Conservation (phyloP, 108 stramenopile species). For the Nannochloropsis oceanica region DNA sequence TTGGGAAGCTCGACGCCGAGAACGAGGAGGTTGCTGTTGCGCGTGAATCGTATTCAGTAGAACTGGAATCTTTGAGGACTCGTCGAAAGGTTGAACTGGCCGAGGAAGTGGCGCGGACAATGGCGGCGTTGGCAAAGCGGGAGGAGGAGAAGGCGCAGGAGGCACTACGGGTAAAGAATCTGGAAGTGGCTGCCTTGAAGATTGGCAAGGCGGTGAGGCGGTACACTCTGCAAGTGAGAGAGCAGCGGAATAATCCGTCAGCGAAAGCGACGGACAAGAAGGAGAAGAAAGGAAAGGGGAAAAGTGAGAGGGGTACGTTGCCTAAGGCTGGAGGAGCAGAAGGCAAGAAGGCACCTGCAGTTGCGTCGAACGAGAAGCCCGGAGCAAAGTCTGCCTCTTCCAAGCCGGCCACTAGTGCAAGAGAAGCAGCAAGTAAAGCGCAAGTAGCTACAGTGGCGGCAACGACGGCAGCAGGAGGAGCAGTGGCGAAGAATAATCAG, state of each 20-base stretch:
- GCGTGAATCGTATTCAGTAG: background rate
- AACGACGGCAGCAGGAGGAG: too few relatives aligned
- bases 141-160: background rate
- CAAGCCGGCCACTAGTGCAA: too few relatives aligned
- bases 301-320: background rate
- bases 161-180: background rate
- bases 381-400: too few relatives aligned
- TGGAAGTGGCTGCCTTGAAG: background rate
- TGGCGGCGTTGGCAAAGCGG: background rate
- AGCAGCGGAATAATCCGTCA: background rate
- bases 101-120: background rate
- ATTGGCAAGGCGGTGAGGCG: background rate
- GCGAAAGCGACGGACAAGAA: background rate
- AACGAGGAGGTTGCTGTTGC: background rate
- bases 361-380: background rate
- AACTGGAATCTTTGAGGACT: background rate
- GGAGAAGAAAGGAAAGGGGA: background rate
- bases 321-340: background rate
- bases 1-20: background rate
- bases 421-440: too few relatives aligned
- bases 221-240: background rate
- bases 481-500: too few relatives aligned
- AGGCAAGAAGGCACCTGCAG: background rate
- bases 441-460: too few relatives aligned
- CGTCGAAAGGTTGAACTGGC: background rate